Evolutionary conservation across 306 rosid genomes (phyloP).

Genomic region (Trichosanthes truncata): DNA sequence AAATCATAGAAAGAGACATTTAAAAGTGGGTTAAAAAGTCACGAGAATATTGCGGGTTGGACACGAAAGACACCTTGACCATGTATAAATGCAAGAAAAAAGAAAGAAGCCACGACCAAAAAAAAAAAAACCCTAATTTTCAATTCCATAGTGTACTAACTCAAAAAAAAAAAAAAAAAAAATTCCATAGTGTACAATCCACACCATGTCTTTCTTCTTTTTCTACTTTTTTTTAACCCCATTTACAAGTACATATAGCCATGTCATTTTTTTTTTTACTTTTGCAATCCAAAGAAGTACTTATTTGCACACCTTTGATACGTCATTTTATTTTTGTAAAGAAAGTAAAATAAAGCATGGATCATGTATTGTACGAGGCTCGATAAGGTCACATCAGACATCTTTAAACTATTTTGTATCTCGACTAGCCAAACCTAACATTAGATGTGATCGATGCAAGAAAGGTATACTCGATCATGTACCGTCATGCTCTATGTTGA

Average conservation of each 20-base stretch:
- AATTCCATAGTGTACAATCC: not conserved
- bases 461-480: too few species aligned
- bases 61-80: not conserved
- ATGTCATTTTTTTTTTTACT: not conserved
- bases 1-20: not conserved
- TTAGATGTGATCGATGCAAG: too few species aligned
- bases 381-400: too few species aligned
- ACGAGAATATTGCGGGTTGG: not conserved
- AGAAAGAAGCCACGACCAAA: not conserved
- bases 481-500: too few species aligned
- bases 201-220: not conserved
- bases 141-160: not conserved
- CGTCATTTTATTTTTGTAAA: too few species aligned
- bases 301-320: not conserved
- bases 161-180: too few species aligned
- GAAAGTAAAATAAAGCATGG: too few species aligned
- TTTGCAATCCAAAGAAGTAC: not conserved
- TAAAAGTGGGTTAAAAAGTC: not conserved
- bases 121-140: not conserved
- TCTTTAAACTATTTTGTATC: too few species aligned
- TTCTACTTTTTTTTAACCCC: not conserved
- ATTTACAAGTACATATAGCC: not conserved
- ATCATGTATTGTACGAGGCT: not conserved
- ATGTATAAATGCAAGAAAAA: not conserved
- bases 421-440: too few species aligned